A percentile compares a stretch with the other conserved stretches of the same genome.
These are phyloP conservation scores for Oryza meridionalis DNA, from an alignment of 176 grass and related monocot species.

Conservation along the genomic window DNA sequence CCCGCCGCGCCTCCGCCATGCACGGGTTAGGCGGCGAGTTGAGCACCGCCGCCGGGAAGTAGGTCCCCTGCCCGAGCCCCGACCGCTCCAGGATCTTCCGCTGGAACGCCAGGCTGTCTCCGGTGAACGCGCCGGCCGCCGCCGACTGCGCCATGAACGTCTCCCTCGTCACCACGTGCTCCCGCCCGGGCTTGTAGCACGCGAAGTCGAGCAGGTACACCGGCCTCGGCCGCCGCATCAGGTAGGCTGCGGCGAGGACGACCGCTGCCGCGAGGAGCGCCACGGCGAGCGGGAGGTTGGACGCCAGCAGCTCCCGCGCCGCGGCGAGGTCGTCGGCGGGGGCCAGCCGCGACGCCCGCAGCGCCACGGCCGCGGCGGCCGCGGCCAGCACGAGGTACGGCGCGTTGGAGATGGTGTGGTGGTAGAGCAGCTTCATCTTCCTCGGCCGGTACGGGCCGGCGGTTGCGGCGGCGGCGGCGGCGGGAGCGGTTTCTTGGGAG, in stretches of 20 bases:
- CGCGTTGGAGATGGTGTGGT: slow-evolving; percentile 55
- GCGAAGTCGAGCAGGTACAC: slow-evolving; percentile 49
- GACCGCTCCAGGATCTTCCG: slow-evolving; percentile 77
- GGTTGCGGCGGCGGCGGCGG: too few species aligned
- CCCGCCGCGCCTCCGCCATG: slow-evolving; percentile 87
- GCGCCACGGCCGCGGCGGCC: neutral
- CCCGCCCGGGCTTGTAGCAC: slow-evolving; percentile 34
- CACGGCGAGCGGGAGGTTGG: slow-evolving; percentile 8
- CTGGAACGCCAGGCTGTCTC: slow-evolving; percentile 80
- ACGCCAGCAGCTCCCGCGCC: neutral
- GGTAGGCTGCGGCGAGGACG: slow-evolving; percentile 21
- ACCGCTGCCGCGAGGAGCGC: neutral
- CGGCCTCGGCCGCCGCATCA: slow-evolving; percentile 22
- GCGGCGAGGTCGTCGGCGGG: slow-evolving; percentile 21
- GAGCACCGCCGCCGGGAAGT: slow-evolving; percentile 70
- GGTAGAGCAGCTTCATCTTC: slow-evolving; percentile 48
- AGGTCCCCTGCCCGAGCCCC: slow-evolving; percentile 64
- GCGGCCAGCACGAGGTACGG: slow-evolving; percentile 48
- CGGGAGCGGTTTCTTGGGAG: neutral
- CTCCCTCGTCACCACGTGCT: slow-evolving; percentile 57
- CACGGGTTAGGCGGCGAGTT: slow-evolving; percentile 74
- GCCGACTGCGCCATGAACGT: slow-evolving; percentile 65
- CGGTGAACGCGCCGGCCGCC: slow-evolving; percentile 49
- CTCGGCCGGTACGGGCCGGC: neutral
- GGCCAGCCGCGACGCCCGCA: neutral